A percentile compares a stretch with the other conserved stretches of the same genome.
These are phyloP conservation scores for Cucumis sativus DNA, from an alignment of 306 rosid genomes.

Conservation along the genomic window Cucumber_9930_V3 NC_026659.2:6636501-6637000, in stretches of 20 bases:
- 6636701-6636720: not conserved
- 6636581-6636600: not conserved
- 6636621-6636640: not conserved
- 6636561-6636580: not conserved
- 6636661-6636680: not conserved
- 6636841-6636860: not conserved
- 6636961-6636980: conserved; percentile 23
- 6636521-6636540: not conserved
- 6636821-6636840: not conserved
- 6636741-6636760: not conserved
- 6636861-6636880: too few species aligned
- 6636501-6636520: too few species aligned
- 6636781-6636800: not conserved
- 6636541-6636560: not conserved
- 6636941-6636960: not conserved
- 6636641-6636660: not conserved
- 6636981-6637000: conserved; percentile 52
- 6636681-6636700: not conserved
- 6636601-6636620: not conserved
- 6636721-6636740: not conserved
- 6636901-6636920: not conserved
- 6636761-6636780: not conserved
- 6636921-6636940: not conserved
- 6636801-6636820: not conserved
- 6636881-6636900: not conserved